These are phyloP conservation scores for Fomitopsis palustris DNA, from an alignment of 1,284 basidiomycete species.

Conservation along the genomic window DNA sequence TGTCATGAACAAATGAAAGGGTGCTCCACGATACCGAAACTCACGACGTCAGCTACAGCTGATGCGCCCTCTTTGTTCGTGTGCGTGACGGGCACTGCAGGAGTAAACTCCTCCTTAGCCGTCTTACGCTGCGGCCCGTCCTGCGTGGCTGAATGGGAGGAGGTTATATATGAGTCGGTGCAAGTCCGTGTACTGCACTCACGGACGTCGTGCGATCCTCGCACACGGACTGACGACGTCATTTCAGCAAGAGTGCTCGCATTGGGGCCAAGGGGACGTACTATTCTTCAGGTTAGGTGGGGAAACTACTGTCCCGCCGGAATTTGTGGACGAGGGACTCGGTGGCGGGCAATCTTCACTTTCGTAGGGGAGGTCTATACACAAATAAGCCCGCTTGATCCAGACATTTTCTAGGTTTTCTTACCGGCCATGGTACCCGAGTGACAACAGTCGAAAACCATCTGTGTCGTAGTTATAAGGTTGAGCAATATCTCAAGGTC, in stretches of 20 bases:
- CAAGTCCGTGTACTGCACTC: neutral
- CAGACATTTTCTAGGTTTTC: neutral
- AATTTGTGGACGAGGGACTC: neutral
- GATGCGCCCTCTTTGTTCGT: neutral
- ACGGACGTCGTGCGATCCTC: slow-evolving; percentile 5
- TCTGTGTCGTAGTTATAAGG: slow-evolving; percentile 8
- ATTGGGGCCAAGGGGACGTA: neutral
- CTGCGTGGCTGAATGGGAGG: neutral
- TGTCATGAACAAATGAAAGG: neutral
- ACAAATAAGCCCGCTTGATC: neutral
- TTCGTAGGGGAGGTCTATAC: slow-evolving; percentile 6
- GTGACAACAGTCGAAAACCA: slow-evolving; percentile 26
- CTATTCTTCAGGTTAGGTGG: slow-evolving; percentile 2
- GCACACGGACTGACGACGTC: slow-evolving; percentile 2
- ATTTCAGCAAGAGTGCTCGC: neutral
- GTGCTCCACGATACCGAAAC: neutral
- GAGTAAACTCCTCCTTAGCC: neutral
- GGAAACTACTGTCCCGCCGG: neutral
- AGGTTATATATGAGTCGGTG: neutral
- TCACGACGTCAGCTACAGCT: slow-evolving; percentile 5
- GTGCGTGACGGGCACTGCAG: neutral
- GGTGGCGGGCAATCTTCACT: slow-evolving; percentile 6
- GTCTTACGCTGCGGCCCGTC: neutral
- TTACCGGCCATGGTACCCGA: slow-evolving; percentile 25
- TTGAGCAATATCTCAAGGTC: too few relatives aligned